A percentile compares a stretch with the other conserved stretches of the same genome.
phyloP scores from a whole-genome alignment of 139 green algal genomes.

The Chlorella ohadii region DNA sequence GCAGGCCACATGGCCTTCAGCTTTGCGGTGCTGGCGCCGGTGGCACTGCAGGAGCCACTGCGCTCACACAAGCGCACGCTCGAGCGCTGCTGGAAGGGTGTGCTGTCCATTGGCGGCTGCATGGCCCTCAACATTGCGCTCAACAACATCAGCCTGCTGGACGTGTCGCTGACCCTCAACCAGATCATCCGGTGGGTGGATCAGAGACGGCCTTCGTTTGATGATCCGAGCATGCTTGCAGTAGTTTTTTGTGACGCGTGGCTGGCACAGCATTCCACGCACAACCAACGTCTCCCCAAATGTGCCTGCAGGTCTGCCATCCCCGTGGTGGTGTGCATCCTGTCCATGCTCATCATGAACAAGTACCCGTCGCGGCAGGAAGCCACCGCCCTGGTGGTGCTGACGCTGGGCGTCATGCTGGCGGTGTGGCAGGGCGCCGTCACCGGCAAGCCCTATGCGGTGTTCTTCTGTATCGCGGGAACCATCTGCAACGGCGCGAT shows the following conservation, averaged over 20 bases:
- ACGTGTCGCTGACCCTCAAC: conserved; percentile 64
- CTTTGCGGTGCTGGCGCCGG: conserved; percentile 52
- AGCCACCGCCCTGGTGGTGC: conserved; percentile 41
- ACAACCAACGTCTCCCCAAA: no score
- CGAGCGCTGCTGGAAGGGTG: conserved; percentile 51
- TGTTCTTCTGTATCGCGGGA: conserved; percentile 49
- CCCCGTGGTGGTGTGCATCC: conserved; percentile 54
- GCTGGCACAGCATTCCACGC: no score
- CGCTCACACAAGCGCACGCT: conserved; percentile 51
- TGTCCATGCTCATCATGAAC: conserved; percentile 54
- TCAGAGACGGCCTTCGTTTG: no score
- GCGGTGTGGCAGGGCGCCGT: conserved; percentile 56
- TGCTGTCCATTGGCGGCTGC: conserved; percentile 61
- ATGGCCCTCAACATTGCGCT: conserved; percentile 68
- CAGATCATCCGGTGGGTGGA: conserved; percentile 66
- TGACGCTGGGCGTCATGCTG: conserved; percentile 61
- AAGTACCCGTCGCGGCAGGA: conserved; percentile 51
- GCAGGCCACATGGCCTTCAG: conserved; percentile 63
- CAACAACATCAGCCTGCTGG: conserved; percentile 68
- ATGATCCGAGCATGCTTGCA: no score
- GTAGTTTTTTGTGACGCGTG: no score
- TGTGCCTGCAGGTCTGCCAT: conserved; percentile 36
- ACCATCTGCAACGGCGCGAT: conserved; percentile 56
- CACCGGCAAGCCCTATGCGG: conserved; percentile 34
- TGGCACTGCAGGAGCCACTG: conserved; percentile 42